Base-by-base conservation (phyloP, 805 yeast genomes). In the Tetrapisispora nanseiensis region DNA sequence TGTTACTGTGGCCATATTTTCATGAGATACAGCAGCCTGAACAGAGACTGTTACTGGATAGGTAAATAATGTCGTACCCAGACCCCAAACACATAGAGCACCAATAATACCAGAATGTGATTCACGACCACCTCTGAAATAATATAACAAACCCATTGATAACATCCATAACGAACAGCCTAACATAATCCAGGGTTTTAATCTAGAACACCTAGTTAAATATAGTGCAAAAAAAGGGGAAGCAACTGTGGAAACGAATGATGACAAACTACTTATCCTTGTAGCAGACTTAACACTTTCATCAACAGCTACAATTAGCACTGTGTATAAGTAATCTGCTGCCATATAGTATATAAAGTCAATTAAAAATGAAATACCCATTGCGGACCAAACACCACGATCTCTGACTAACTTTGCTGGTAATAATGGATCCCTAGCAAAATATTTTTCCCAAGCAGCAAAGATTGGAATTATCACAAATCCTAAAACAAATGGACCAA, bases 321-420 rank as follows among this genome's bases (percentile, higher is more conserved):
- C 80, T 0, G 87, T 71, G 61, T 78, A 82, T 59, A 83, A 58
- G 59, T 71, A 83, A 51, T 78, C 83, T 46, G 77, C 75, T 40
- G 81, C 86, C 80, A 81, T 74, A 59, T 76, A 72, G 72, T 74
- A 80, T 41, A 78, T 66, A 54, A 78, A 71, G 62, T 80, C 74
- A 45, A 80, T 67, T 47, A 81, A 61, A 44, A 80, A 60, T 3
- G 76, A 80, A 47, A 81, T 70, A 24, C 68, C 54, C 44, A 80
- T 54, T n/a, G 89, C 82, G 12, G 85, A 66, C 82, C 85, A 80
- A 26, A 82, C 79, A 47, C 82, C 84, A 50, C 86, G 74, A 59
- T 83, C 84, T 45, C 67, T 75, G 54, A 83, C 56, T 47, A 80
- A 66, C 12, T 66, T 59, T 49, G 67, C 65, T 16, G 92, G 90